A percentile compares a stretch with the other conserved stretches of the same genome.
Evolutionary conservation across 2,329 filamentous ascomycete genomes (phyloP).

Genomic region (Neurospora crassa): DNA sequence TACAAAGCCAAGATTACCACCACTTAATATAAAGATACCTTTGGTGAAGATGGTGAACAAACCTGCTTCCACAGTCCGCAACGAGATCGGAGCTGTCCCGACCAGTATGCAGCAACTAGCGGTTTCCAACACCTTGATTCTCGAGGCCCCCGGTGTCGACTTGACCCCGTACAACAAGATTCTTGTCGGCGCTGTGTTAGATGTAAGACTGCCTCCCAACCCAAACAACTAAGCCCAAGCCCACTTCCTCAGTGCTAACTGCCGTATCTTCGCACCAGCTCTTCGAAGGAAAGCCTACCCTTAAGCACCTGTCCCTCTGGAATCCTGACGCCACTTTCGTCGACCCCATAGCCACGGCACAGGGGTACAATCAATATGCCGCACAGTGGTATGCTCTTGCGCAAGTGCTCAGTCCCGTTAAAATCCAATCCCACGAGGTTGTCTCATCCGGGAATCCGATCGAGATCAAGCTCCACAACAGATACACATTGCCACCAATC

Average conservation of each 20-base stretch:
- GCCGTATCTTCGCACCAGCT: conserved; percentile 26
- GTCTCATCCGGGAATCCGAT: conserved; percentile 50
- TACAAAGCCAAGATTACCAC: not conserved
- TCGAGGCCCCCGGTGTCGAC: conserved; percentile 38
- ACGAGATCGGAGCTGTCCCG: not conserved
- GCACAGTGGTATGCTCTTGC: conserved; percentile 50
- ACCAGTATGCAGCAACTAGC: not conserved
- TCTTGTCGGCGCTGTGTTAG: conserved; percentile 47
- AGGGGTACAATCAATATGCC: conserved; percentile 40
- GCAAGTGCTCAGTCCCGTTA: conserved; percentile 46
- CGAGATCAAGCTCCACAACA: conserved; percentile 34
- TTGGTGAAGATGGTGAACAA: not conserved
- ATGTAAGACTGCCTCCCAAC: conserved; percentile 25
- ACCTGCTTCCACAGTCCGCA: not conserved
- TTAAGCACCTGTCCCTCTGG: conserved; percentile 52
- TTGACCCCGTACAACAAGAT: conserved; percentile 41
- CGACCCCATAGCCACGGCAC: conserved; percentile 48
- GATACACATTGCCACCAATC: conserved; percentile 26
- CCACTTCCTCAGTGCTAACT: not conserved
- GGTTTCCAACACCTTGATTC: conserved; percentile 36
- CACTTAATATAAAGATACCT: not conserved
- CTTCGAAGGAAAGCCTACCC: conserved; percentile 49
- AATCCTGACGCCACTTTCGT: conserved; percentile 45
- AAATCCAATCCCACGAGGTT: conserved; percentile 44
- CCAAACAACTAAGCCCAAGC: not conserved